phyloP scores from a whole-genome alignment of 139 green algal genomes.

The Micromonas pusilla region DNA sequence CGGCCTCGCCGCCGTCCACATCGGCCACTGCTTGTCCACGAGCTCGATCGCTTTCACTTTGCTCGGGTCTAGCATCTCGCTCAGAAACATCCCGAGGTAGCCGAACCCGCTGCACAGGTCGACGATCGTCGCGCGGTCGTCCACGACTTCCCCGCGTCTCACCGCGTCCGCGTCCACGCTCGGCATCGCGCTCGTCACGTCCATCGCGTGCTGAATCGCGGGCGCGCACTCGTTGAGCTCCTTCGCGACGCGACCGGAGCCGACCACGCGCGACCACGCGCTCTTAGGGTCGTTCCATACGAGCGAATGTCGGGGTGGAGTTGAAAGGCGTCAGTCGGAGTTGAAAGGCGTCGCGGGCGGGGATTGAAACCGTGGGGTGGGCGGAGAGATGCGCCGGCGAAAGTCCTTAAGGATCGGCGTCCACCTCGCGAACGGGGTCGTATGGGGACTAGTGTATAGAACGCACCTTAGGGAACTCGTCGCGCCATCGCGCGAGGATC shows the following conservation, averaged over 20 bases:
- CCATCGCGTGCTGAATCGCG: conserved; percentile 6
- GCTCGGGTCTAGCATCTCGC: conserved; percentile 15
- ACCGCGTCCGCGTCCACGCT: background rate
- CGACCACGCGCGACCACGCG: background rate
- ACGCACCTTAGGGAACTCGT: background rate
- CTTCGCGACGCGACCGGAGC: conserved; percentile 17
- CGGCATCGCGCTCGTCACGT: background rate
- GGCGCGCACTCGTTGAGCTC: conserved; percentile 30
- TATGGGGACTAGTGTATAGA: too few relatives aligned
- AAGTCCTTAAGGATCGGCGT: too few relatives aligned
- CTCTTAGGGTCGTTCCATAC: too few relatives aligned
- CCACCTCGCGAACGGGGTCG: too few relatives aligned
- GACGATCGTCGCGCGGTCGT: conserved; percentile 9
- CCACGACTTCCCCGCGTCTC: background rate
- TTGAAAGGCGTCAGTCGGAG: too few relatives aligned
- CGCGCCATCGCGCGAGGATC: background rate
- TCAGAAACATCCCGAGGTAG: conserved; percentile 34
- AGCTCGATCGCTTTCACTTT: conserved; percentile 21
- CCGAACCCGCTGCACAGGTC: conserved; percentile 32
- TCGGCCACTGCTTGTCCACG: conserved; percentile 26
- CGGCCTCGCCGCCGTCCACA: background rate
- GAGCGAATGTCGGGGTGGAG: too few relatives aligned
- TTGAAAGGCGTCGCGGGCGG: too few relatives aligned
- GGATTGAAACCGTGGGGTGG: too few relatives aligned
- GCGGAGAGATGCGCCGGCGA: too few relatives aligned